Evolutionary conservation across 2,329 filamentous ascomycete genomes (phyloP).

Genomic region (Aspergillus candidus): DNA sequence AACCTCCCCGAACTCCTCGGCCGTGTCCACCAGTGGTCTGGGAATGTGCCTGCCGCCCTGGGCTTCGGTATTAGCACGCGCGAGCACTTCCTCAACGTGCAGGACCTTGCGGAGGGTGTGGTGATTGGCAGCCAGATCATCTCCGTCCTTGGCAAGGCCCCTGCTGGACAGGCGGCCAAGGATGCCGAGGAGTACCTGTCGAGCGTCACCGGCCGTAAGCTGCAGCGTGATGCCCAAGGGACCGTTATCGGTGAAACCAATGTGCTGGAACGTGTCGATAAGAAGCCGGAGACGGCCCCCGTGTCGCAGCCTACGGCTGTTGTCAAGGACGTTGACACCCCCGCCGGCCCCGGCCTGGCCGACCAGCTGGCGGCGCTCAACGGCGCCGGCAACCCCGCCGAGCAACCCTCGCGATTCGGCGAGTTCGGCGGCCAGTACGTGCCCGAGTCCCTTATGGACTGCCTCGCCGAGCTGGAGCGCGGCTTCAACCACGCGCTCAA

Average conservation of each 20-base stretch:
- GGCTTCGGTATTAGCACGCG: constrained; percentile 94
- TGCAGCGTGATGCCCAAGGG: constrained; percentile 41
- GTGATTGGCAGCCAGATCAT: constrained; percentile 97
- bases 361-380: constrained; percentile 81
- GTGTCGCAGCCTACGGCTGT: constrained; percentile 53
- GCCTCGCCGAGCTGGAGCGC: constrained; percentile 78
- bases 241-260: constrained; percentile 59
- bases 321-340: constrained; percentile 53
- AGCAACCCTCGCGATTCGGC: constrained; percentile 80
- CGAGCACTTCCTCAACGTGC: constrained; percentile 85
- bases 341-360: constrained; percentile 62
- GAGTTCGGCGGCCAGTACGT: constrained; percentile 98
- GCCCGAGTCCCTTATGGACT: constrained; percentile 96
- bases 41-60: constrained; percentile 82
- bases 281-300: constrained; percentile 48
- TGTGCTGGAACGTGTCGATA: constrained; percentile 61
- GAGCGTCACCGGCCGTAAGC: constrained; percentile 57
- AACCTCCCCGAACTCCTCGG: constrained; percentile 74
- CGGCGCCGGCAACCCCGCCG: constrained; percentile 48
- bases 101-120: constrained; percentile 80
- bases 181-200: constrained; percentile 83
- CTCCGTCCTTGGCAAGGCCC: constrained; percentile 66
- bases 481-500: constrained; percentile 84
- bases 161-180: constrained; percentile 59
- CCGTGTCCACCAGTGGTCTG: constrained; percentile 86